Evolutionary conservation across 805 yeast species (phyloP), one percentile per base, ranked within the genome.

Genomic region (Kodamaea neixiangensis): DNA sequence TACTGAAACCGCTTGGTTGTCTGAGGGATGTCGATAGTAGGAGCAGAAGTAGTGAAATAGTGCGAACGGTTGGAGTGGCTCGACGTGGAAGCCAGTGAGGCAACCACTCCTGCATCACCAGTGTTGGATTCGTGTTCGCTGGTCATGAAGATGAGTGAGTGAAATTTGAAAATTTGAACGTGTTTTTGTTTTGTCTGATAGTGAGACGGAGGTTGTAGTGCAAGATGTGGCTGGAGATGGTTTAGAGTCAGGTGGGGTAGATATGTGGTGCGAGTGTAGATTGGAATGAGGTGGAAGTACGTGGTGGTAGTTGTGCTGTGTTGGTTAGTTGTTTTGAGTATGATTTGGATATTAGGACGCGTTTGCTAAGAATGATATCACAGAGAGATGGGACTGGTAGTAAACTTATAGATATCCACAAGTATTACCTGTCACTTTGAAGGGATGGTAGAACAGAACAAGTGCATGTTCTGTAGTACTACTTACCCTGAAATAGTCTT

Each of bases 1-100:
- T 87, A 84, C 57, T 80, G 80, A 70, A 86, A 87, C 57, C 92
- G 71, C 59, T 82, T 80, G 7, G 85, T 81, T 0, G 90, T 85
- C 38, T 79, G 83, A 46, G 78, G 78, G 2, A 80, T 75, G 60
- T 47, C 49, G 31, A 40, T 42, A 9, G 45, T 4, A 14, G 34
- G 18, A 5, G 17, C 35, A 13, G 45, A 15, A 20, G 14, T 21
- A 5, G 35, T 7, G 35, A 42, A 42, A 33, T 22, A 22, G 19
- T 25, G 20, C 1, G 21, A 22, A 15, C 15, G 25, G 35, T 22
- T 22, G 45, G 45, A 21, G 3, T 13, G 25, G 34, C 18, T 17
- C 18, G 38, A 15, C 38, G 18, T 34, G 38, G 18, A 6, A 4
- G 7, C 19, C 21, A 13, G 21, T 15, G 19, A 2, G 13, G 31